phyloP scores from a whole-genome alignment of 345 rosid genomes.

The Pistacia vera region DNA sequence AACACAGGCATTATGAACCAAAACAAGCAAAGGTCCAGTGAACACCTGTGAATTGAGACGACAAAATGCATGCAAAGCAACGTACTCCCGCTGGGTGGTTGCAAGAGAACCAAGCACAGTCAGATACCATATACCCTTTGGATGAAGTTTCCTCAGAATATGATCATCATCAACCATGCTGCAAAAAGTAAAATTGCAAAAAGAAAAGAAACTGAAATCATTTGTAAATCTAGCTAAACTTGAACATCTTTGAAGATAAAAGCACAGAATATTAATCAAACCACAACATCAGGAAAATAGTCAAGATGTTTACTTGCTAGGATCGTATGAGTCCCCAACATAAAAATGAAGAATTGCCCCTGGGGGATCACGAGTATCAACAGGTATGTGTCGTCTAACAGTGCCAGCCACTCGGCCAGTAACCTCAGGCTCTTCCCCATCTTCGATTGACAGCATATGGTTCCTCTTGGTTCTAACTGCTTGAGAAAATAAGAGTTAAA shows the following conservation, averaged over 20 bases:
- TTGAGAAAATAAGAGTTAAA: constrained; percentile 16
- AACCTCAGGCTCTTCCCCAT: constrained; percentile 71
- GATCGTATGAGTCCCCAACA: constrained; percentile 80
- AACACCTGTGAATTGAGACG: constrained; percentile 92
- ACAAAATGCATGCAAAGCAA: constrained; percentile 97
- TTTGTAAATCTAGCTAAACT: not conserved
- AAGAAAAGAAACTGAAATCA: not conserved
- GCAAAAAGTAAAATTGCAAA: constrained; percentile 24
- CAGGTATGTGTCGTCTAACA: constrained; percentile 81
- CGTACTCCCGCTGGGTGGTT: constrained; percentile 97
- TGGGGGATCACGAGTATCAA: constrained; percentile 93
- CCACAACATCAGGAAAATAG: not conserved
- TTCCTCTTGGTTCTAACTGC: constrained; percentile 63
- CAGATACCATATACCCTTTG: constrained; percentile 81
- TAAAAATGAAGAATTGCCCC: constrained; percentile 98
- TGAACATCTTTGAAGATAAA: not conserved
- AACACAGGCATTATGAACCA: constrained; percentile 19
- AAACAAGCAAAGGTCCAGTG: constrained; percentile 16
- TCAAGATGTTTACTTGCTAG: constrained; percentile 52
- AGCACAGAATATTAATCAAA: not conserved
- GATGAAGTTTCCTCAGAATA: constrained; percentile 84
- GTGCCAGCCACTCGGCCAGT: constrained; percentile 93
- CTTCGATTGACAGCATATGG: constrained; percentile 38
- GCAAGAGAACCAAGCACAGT: constrained; percentile 99
- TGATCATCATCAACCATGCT: constrained; percentile 83